Base-by-base conservation (phyloP, 345 rosid genomes). In the Salix arbutifolia region DNA sequence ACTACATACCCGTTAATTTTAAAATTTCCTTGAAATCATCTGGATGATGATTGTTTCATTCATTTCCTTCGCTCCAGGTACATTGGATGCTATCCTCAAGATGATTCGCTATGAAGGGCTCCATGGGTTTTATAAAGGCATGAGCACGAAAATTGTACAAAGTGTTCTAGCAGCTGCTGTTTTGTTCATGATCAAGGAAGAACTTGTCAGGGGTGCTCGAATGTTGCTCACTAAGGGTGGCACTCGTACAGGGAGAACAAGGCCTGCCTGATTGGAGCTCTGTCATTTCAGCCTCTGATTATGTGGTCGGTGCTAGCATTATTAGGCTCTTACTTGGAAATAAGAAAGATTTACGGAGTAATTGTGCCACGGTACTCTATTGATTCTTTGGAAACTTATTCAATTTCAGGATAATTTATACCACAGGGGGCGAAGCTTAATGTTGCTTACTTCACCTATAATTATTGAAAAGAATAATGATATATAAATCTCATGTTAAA, bases 161-260 rank as follows among this genome's bases (percentile, higher is more conserved):
- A 96, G 99, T 65, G 98, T 94, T 77, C 91, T 94, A 21, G 93
- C 97, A 0, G 97, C 98, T 58, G 97, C 98, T 26, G 91, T 92
- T 25, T 79, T 96, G 77, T 96, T 96, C 90, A 92, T 91, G 97
- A 77, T 94, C 23, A 94, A 96, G 86, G 99, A 92, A 84, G 98
- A 94, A 82, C 94, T 94, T n/a, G 97, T 93, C 38, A 86, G 80
- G 73, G 90, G 94, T 58, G 87, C 87, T 37, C 89, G 89, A 67
- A 19, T 80, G 14, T 79, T 92, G 80, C 94, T 96, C 50, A 74
- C 81, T 3, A 84, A 75, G n/a, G 78, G 82, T 5, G 79, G 74
- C 50, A 42, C 76, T 6, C 74, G 37, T 23, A 50, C 60, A 64
- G 68, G 66, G 67, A 87, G 77, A 83, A 83, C 86, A 16, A 85